These are phyloP conservation scores for Chytridium lagenaria DNA, from an alignment of 371 early-diverging fungal species.

Conservation along the genomic window DNA sequence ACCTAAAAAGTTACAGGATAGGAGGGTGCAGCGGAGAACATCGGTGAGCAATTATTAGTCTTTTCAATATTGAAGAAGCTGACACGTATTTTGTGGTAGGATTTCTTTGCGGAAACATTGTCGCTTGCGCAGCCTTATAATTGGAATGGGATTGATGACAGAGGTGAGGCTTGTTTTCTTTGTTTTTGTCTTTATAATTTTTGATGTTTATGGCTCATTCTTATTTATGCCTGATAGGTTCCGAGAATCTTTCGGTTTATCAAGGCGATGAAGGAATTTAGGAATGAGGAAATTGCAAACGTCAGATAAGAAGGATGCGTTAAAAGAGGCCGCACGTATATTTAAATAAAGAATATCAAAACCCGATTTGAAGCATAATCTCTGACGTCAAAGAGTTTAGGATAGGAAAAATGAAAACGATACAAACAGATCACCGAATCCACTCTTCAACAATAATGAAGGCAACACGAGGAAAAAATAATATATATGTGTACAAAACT, in stretches of 20 bases:
- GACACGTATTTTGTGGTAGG: conserved; percentile 28
- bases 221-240: not conserved
- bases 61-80: conserved; percentile 12
- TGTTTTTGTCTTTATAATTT: not conserved
- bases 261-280: conserved; percentile 1
- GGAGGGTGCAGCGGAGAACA: conserved; percentile 33
- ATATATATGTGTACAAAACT: no score
- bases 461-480: no score
- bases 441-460: no score
- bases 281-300: no score
- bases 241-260: conserved; percentile 1
- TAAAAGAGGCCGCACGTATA: no score
- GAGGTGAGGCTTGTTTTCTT: not conserved
- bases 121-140: conserved; percentile 31
- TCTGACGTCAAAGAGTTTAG: no score
- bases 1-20: conserved; percentile 37
- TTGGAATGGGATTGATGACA: conserved; percentile 13
- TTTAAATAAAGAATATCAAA: no score
- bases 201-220: not conserved
- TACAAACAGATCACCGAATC: no score
- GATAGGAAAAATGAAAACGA: no score
- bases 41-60: conserved; percentile 27
- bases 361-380: no score
- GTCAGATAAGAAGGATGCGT: no score
- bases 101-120: conserved; percentile 58